Percentiles rank a stretch among this genome's conserved stretches.
Evolutionary conservation across 169 alveolate species (phyloP).

Genomic region (Eimeria zaria): DNA sequence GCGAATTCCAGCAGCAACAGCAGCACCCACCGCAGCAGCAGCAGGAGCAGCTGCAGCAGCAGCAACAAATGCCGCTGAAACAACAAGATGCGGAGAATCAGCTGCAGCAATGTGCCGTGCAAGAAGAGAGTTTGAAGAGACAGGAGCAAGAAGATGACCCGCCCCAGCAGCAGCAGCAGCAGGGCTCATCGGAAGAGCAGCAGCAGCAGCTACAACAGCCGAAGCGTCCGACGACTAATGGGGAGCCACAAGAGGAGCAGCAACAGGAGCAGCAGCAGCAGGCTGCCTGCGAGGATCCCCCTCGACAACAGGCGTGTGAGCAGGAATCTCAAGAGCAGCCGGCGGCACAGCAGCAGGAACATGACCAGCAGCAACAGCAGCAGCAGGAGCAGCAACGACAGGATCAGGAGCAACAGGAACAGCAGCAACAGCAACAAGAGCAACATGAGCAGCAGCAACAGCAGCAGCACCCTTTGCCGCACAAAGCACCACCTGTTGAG

Average conservation of each 20-base stretch:
- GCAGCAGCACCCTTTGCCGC: conserved; percentile 73
- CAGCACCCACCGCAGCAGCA: conserved; percentile 47
- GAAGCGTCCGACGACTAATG: too few relatives aligned
- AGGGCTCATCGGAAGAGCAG: too few relatives aligned
- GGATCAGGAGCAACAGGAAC: not conserved
- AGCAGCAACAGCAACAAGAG: conserved; percentile 18
- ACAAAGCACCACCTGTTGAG: conserved; percentile 96
- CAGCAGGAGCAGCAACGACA: not conserved
- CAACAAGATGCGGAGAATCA: conserved; percentile 15
- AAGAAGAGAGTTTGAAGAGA: not conserved
- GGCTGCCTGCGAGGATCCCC: not conserved
- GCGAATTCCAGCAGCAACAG: not conserved
- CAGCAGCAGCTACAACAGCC: conserved; percentile 6
- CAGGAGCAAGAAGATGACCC: not conserved
- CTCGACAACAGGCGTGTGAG: not conserved
- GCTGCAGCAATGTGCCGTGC: conserved; percentile 15
- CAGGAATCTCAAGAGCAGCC: not conserved
- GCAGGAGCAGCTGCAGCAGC: conserved; percentile 27
- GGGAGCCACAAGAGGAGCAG: too few relatives aligned
- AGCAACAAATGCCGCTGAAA: conserved; percentile 11
- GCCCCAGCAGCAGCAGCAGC: not conserved
- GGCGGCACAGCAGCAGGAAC: not conserved
- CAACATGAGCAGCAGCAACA: conserved; percentile 69
- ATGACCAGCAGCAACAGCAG: conserved; percentile 21
- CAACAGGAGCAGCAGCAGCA: conserved; percentile 50